These are phyloP conservation scores for Pleoardoris graminearum DNA, from an alignment of 2,329 filamentous ascomycete species.

Conservation along the genomic window DNA sequence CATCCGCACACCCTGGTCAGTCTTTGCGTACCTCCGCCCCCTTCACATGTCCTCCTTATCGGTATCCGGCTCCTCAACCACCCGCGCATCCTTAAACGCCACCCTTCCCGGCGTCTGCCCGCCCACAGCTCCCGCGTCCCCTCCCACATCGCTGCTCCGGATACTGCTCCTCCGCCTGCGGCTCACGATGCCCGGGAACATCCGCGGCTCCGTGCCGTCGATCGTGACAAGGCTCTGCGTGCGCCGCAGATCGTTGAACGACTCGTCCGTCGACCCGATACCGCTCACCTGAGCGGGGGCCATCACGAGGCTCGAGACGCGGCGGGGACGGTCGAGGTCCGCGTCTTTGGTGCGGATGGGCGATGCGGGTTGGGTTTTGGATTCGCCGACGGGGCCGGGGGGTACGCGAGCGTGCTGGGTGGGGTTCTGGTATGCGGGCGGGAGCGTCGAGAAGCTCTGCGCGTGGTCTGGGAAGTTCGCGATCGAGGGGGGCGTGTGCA, in stretches of 20 bases:
- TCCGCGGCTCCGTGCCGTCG: conserved; percentile 64
- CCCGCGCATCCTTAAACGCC: conserved; percentile 17
- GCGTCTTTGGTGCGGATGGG: conserved; percentile 26
- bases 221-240: conserved; percentile 35
- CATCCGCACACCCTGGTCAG: too few species aligned
- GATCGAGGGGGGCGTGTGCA: conserved; percentile 47
- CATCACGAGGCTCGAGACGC: conserved; percentile 35
- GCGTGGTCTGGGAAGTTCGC: conserved; percentile 42
- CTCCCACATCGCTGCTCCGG: conserved; percentile 24
- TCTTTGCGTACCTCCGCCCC: not conserved
- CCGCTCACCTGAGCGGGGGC: conserved; percentile 23
- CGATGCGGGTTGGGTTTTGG: conserved; percentile 28
- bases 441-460: conserved; percentile 32
- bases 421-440: conserved; percentile 29
- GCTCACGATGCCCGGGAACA: conserved; percentile 72
- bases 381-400: conserved; percentile 25
- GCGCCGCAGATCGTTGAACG: conserved; percentile 20
- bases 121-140: conserved; percentile 8
- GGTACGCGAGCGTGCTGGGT: conserved; percentile 46
- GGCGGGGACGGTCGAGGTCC: conserved; percentile 29
- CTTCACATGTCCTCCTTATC: conserved; percentile 20
- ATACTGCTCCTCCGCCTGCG: conserved; percentile 46
- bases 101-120: conserved; percentile 11
- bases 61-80: conserved; percentile 25
- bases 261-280: conserved; percentile 18